These are phyloP conservation scores for Cavenderia fasciculata DNA, from an alignment of 78 protist genomes.

Conservation along the genomic window DNA sequence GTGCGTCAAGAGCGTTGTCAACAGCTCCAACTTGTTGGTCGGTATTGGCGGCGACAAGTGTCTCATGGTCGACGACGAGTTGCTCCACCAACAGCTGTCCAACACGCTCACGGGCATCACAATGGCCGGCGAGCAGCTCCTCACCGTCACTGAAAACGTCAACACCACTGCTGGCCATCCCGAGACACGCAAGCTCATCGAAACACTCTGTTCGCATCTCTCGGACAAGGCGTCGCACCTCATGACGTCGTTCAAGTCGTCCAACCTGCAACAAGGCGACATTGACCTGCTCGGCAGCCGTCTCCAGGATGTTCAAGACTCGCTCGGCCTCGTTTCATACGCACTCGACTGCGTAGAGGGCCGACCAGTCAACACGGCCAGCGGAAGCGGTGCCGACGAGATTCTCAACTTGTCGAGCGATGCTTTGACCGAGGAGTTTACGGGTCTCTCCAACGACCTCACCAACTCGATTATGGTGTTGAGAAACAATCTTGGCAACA, in stretches of 20 bases:
- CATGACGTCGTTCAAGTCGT: conserved; percentile 34
- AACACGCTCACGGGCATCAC: not conserved
- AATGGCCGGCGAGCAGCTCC: conserved; percentile 2
- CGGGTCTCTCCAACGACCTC: conserved; percentile 44
- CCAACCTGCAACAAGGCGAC: conserved; percentile 41
- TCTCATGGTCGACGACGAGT: conserved; percentile 38
- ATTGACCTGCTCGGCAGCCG: not conserved
- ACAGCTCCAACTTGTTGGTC: conserved; percentile 16
- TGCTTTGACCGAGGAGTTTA: conserved; percentile 42
- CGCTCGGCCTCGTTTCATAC: conserved; percentile 7
- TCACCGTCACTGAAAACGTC: conserved; percentile 31
- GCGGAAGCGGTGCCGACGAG: conserved; percentile 24
- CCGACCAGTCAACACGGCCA: conserved; percentile 9
- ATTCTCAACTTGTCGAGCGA: not conserved
- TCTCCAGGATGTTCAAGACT: conserved; percentile 38
- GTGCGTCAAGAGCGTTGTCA: conserved; percentile 40
- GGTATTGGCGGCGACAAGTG: conserved; percentile 19
- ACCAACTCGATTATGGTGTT: conserved; percentile 31
- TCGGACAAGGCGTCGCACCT: not conserved
- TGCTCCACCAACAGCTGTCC: not conserved
- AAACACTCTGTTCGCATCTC: not conserved
- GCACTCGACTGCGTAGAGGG: conserved; percentile 62
- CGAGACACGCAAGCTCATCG: conserved; percentile 30
- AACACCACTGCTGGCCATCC: conserved; percentile 59
- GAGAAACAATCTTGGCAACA: conserved; percentile 47